A percentile compares a stretch with the other conserved stretches of the same genome.
These are phyloP conservation scores for Venturia oleaginea DNA, from an alignment of 2,329 filamentous ascomycete species.

Conservation along the genomic window DNA sequence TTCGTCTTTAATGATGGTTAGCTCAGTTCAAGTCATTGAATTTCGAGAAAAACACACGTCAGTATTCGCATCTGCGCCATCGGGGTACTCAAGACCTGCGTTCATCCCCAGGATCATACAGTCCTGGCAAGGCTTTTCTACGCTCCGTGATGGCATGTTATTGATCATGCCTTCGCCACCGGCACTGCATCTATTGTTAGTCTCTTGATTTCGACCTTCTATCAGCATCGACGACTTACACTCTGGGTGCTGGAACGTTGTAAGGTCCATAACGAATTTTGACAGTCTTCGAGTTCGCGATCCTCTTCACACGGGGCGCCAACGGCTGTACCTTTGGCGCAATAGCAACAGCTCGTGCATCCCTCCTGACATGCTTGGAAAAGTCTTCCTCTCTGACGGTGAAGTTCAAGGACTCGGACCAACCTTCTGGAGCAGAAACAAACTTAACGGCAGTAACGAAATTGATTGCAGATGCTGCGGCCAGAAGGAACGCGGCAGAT, in stretches of 20 bases:
- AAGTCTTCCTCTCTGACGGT: not conserved
- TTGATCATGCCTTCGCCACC: slow-evolving; percentile 11
- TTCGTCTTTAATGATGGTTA: not conserved
- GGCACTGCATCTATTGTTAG: not conserved
- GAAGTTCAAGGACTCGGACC: slow-evolving; percentile 6
- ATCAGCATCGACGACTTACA: not conserved
- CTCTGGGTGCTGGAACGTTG: slow-evolving; percentile 8
- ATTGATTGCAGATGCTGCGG: not conserved
- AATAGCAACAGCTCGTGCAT: not conserved
- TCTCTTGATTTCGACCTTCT: too few relatives aligned
- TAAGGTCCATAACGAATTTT: slow-evolving; percentile 14
- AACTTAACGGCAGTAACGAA: not conserved
- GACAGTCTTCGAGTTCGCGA: slow-evolving; percentile 9
- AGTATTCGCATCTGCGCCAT: slow-evolving; percentile 11
- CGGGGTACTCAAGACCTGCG: slow-evolving; percentile 12
- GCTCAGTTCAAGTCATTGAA: not conserved
- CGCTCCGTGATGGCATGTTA: not conserved
- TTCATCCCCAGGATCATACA: slow-evolving; percentile 13
- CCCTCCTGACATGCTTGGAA: not conserved
- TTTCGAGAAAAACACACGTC: not conserved
- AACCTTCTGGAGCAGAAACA: slow-evolving; percentile 8
- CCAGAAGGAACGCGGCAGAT: not conserved
- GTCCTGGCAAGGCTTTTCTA: slow-evolving; percentile 11
- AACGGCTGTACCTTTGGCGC: slow-evolving; percentile 8
- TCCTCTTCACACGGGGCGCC: not conserved